Evolutionary conservation across 2,329 filamentous ascomycete species (phyloP), one percentile per base, ranked within the genome.

Genomic region (Lasiodiplodia citricola): DNA sequence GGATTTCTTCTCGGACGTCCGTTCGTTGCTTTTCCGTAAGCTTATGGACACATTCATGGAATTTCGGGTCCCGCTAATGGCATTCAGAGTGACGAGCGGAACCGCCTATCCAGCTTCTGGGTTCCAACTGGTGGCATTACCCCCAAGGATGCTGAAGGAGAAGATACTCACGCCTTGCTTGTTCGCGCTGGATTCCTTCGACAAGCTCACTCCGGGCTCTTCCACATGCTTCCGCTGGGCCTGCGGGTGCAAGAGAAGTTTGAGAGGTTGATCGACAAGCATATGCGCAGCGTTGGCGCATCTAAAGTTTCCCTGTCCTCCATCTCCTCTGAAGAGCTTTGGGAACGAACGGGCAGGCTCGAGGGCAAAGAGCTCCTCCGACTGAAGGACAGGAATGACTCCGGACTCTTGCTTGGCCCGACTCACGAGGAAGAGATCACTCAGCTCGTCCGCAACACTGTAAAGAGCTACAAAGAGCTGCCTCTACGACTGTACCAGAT

Each of bases 351-450:
- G 56, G 93, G 93, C n/a, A 90, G 96, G 23, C 83, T 97, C n/a
- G 86, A 90, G 35, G 86, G 87, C 21, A 94, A 97, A 82, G 92
- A 96, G 90, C 86, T 97, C 23, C 95, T 97, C 73, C 88, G 87
- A 52, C 87, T 98, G 57, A 81, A 86, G 55, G 96, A 98, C 79
- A 88, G 96, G 68, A 96, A 92, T 79, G 87, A 91, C 7, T 83
- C 87, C 0, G 85, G 87, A 4, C 92, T 92, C 70, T 85, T 99
- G 37, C 86, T 99, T 4, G 91, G 94, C 1, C 96, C 96, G 0
- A 99, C 96, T 0, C 96, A 99, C 71, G 96, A 99, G 76, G 96
- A 99, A 78, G 96, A 99, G 77, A 96, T 99, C 73, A 99, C 96
- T 0, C 83, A 86, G 0, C 83, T 99, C 2, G 92, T 97, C 1